Evolutionary conservation across 495 filamentous ascomycete genomes (phyloP).

Genomic region (Elasticomyces elasticus): DNA sequence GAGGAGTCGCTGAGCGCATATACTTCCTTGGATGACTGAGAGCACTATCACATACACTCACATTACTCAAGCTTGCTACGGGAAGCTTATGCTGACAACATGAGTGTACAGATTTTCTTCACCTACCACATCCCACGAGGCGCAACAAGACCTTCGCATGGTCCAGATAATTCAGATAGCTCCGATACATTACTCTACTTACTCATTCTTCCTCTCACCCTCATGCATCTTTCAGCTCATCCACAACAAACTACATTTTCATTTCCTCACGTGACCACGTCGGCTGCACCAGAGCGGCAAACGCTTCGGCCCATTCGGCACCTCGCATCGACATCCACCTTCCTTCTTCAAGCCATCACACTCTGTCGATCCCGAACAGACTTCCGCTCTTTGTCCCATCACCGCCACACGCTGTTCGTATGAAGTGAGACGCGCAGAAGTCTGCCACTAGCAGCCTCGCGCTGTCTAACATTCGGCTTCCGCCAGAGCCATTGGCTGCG

Average conservation of each 20-base stretch:
- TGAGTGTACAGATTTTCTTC: not conserved
- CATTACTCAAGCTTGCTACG: not conserved
- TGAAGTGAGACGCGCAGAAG: not conserved
- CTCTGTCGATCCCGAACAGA: not conserved
- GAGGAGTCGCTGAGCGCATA: constrained; percentile 44
- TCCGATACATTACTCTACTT: not conserved
- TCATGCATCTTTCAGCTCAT: too few relatives aligned
- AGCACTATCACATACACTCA: not conserved
- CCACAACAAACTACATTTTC: too few relatives aligned
- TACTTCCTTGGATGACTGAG: constrained; percentile 61
- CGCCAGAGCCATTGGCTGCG: not conserved
- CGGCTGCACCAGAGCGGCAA: too few relatives aligned
- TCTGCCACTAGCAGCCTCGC: not conserved
- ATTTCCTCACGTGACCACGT: too few relatives aligned
- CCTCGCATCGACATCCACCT: not conserved
- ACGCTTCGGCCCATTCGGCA: not conserved
- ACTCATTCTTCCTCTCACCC: too few relatives aligned
- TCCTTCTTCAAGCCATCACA: not conserved
- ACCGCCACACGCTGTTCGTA: not conserved
- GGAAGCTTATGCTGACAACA: not conserved
- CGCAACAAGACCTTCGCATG: not conserved
- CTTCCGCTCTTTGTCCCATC: not conserved
- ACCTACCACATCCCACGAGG: not conserved
- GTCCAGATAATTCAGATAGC: not conserved
- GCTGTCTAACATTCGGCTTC: not conserved